phyloP scores from a whole-genome alignment of 1,284 basidiomycete genomes.

The Psilocybe mexicana region DNA sequence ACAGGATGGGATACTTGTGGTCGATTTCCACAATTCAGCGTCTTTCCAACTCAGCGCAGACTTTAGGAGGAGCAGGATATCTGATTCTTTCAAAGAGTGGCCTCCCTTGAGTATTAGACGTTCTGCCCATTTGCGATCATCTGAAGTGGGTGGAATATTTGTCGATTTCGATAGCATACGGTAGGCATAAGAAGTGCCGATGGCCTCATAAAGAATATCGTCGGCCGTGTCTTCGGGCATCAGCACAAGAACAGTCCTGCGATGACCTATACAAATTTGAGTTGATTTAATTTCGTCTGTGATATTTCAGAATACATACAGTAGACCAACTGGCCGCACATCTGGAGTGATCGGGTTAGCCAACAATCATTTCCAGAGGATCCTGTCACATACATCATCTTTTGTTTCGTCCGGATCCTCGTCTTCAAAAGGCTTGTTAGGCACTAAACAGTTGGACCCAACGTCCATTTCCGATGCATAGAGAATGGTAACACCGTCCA shows the following conservation, averaged over 20 bases:
- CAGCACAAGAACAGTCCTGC: constrained; percentile 41
- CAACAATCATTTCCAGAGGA: constrained; percentile 31
- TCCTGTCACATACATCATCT: constrained; percentile 42
- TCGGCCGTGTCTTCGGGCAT: constrained; percentile 31
- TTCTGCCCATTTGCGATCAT: constrained; percentile 20
- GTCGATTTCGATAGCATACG: constrained; percentile 18
- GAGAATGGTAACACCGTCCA: constrained; percentile 32
- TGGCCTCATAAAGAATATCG: constrained; percentile 24
- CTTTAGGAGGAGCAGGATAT: constrained; percentile 16
- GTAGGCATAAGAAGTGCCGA: constrained; percentile 26
- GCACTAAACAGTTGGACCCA: constrained; percentile 33
- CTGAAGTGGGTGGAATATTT: constrained; percentile 16
- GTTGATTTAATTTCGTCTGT: background rate
- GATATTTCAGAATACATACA: constrained; percentile 20
- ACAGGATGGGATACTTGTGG: constrained; percentile 20
- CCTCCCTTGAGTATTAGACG: constrained; percentile 15
- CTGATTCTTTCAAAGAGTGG: constrained; percentile 7
- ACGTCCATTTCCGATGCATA: constrained; percentile 24
- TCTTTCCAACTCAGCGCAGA: constrained; percentile 31
- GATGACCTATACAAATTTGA: constrained; percentile 35
- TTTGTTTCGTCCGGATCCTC: constrained; percentile 37
- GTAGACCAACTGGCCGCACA: constrained; percentile 25
- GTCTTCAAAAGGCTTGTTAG: constrained; percentile 33
- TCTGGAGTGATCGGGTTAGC: constrained; percentile 14
- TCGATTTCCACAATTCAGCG: constrained; percentile 25